A percentile compares a stretch with the other conserved stretches of the same genome.
phyloP scores from a whole-genome alignment of 2,329 filamentous ascomycete genomes.

The Penicillium sclerotiorum region DNA sequence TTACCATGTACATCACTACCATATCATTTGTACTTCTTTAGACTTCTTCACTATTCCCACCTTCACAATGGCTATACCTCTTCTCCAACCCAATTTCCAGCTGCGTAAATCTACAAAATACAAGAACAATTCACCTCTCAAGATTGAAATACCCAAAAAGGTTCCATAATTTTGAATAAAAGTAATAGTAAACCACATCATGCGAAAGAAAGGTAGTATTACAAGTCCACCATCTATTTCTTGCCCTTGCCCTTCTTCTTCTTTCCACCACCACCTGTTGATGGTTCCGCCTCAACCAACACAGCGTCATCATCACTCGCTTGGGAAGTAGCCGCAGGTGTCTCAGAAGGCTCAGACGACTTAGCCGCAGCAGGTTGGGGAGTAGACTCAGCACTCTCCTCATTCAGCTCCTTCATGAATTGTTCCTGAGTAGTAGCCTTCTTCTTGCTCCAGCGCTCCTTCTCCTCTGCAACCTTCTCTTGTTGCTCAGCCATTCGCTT shows the following conservation, averaged over 20 bases:
- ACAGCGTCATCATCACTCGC: slow-evolving; percentile 74
- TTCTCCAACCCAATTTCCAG: neutral
- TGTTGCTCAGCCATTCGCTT: slow-evolving; percentile 75
- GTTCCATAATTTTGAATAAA: slow-evolving; percentile 5
- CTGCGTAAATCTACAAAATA: neutral
- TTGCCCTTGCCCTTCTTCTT: slow-evolving; percentile 53
- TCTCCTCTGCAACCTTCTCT: slow-evolving; percentile 70
- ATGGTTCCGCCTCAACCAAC: slow-evolving; percentile 67
- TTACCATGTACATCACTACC: slow-evolving; percentile 17
- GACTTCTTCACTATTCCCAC: slow-evolving; percentile 10
- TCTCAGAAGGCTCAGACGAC: slow-evolving; percentile 22
- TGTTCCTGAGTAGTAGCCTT: slow-evolving; percentile 70
- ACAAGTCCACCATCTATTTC: slow-evolving; percentile 38
- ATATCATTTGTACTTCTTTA: neutral
- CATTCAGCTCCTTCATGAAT: slow-evolving; percentile 79
- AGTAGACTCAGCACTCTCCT: slow-evolving; percentile 13
- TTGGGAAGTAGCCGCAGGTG: slow-evolving; percentile 37
- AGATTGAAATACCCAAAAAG: no score
- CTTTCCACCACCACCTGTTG: slow-evolving; percentile 27
- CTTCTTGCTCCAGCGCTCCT: slow-evolving; percentile 90
- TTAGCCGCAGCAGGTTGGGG: slow-evolving; percentile 22
- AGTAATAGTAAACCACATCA: slow-evolving; percentile 6
- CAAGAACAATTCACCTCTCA: no score
- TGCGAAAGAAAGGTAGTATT: slow-evolving; percentile 13
- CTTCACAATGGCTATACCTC: neutral